Evolutionary conservation across 306 rosid species (phyloP).

Genomic region (Ceratonia siliqua): DNA sequence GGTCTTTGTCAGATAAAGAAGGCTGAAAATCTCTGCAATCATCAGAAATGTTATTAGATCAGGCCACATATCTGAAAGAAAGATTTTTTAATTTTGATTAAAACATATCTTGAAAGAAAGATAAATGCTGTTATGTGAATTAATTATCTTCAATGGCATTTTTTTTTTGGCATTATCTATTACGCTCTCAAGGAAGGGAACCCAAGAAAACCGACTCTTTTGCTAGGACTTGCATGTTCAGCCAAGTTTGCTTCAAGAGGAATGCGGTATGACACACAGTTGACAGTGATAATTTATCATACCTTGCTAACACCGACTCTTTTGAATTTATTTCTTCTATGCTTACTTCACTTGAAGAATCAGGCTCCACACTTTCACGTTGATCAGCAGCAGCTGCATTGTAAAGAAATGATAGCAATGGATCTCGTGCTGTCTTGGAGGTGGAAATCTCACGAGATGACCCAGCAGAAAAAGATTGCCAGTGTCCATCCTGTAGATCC

Average conservation of each 20-base stretch:
- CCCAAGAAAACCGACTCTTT: neutral
- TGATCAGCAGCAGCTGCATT: constrained; percentile 32
- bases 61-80: neutral
- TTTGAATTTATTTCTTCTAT: constrained; percentile 46
- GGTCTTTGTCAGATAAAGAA: constrained; percentile 56
- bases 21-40: constrained; percentile 49
- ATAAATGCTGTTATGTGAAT: neutral
- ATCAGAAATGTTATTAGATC: constrained; percentile 10
- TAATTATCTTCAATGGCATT: neutral
- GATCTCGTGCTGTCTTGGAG: constrained; percentile 56
- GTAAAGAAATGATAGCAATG: constrained; percentile 57
- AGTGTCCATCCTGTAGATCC: constrained; percentile 43
- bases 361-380: constrained; percentile 37
- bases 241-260: neutral
- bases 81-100: neutral
- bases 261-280: neutral
- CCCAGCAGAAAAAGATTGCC: constrained; percentile 40
- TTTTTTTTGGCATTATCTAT: neutral
- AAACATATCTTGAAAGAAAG: too few species aligned
- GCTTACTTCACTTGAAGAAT: constrained; percentile 50
- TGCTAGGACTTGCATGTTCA: neutral
- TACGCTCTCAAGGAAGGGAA: neutral
- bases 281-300: constrained; percentile 7
- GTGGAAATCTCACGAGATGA: constrained; percentile 44
- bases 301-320: constrained; percentile 51